phyloP scores from a whole-genome alignment of 345 rosid genomes.

The Cochlearia excelsa region DNA sequence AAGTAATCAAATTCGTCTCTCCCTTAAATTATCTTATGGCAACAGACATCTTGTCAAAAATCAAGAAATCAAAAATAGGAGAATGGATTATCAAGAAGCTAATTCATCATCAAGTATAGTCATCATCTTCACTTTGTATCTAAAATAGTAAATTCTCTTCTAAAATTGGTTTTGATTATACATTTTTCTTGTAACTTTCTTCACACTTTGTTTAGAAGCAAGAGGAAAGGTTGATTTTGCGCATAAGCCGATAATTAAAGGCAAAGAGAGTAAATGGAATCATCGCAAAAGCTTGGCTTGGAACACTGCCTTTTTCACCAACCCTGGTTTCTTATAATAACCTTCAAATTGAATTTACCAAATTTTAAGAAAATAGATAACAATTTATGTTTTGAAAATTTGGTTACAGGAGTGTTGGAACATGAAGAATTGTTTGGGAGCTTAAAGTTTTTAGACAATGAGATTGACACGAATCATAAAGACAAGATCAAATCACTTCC shows the following conservation, averaged over 20 bases:
- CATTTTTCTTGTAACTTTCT: background rate
- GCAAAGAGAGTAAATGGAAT: slow-evolving; percentile 19
- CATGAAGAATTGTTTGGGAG: slow-evolving; percentile 55
- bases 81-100: slow-evolving; percentile 20
- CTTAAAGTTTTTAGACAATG: slow-evolving; percentile 37
- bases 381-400: background rate
- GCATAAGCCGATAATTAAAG: background rate
- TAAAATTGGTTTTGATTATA: no score
- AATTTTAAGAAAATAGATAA: no score
- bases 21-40: slow-evolving; percentile 3
- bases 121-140: background rate
- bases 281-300: slow-evolving; percentile 70
- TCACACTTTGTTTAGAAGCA: background rate
- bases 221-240: slow-evolving; percentile 16
- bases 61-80: slow-evolving; percentile 10
- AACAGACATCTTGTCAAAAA: background rate
- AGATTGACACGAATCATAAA: slow-evolving; percentile 5
- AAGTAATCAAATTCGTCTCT: slow-evolving; percentile 5
- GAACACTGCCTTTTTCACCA: slow-evolving; percentile 66
- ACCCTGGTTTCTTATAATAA: slow-evolving; percentile 38
- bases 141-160: background rate
- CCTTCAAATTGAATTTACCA: no score
- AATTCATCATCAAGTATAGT: slow-evolving; percentile 21
- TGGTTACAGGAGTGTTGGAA: slow-evolving; percentile 52
- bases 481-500: slow-evolving; percentile 9